Evolutionary conservation across 2,329 filamentous ascomycete genomes (phyloP).

Genomic region (Aspergillus jensenii): DNA sequence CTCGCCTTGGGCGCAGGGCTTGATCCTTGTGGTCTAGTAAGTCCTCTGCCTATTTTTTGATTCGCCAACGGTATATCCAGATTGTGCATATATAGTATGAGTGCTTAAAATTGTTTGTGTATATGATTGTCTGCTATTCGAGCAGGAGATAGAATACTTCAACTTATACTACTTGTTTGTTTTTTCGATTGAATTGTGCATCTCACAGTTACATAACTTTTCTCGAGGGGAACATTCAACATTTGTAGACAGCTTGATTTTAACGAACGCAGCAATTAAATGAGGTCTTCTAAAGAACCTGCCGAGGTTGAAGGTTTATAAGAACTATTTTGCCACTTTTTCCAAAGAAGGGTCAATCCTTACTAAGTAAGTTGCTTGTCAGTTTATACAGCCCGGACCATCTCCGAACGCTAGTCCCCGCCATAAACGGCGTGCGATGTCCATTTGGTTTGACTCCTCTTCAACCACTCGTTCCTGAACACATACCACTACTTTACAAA

Average conservation of each 20-base stretch:
- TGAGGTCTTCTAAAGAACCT: background rate
- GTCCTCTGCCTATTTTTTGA: background rate
- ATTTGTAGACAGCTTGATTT: background rate
- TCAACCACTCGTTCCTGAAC: too few relatives aligned
- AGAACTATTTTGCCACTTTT: too few relatives aligned
- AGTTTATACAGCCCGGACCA: background rate
- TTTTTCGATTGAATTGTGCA: background rate
- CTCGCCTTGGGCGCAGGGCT: conserved; percentile 29
- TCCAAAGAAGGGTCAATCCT: background rate
- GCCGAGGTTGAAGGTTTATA: too few relatives aligned
- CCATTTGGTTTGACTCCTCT: too few relatives aligned
- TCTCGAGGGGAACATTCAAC: too few relatives aligned
- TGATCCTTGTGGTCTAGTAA: conserved; percentile 7
- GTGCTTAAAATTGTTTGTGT: background rate
- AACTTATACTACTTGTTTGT: background rate
- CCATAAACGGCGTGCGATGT: background rate
- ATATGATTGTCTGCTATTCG: background rate
- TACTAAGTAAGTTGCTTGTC: background rate
- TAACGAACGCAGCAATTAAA: background rate
- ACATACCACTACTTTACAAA: too few relatives aligned
- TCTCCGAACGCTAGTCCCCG: background rate
- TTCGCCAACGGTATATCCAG: background rate
- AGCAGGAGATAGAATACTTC: background rate
- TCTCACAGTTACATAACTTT: background rate
- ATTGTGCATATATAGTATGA: background rate